phyloP scores from a whole-genome alignment of 768 basidiomycete species.

The Boletus eberwhitei region DNA sequence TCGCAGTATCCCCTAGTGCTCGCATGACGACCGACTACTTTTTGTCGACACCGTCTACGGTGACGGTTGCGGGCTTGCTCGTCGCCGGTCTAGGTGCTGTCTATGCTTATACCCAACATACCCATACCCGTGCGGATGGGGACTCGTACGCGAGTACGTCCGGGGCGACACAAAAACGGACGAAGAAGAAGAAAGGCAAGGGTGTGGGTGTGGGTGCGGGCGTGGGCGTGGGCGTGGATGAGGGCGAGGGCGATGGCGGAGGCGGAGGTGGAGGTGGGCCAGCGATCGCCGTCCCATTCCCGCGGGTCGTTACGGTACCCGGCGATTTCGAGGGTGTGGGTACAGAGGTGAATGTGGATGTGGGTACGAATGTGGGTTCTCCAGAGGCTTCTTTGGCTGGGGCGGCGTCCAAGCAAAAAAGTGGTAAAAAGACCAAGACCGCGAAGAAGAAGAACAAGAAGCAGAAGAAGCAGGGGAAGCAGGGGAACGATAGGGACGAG shows the following conservation, averaged over 20 bases:
- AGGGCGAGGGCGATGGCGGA: neutral
- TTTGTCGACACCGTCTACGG: constrained; percentile 36
- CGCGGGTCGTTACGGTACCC: constrained; percentile 1
- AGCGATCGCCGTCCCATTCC: neutral
- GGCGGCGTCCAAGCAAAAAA: constrained; percentile 30
- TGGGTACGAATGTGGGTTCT: neutral
- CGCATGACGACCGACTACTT: constrained; percentile 38
- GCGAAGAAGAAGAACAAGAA: constrained; percentile 43
- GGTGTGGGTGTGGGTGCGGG: neutral
- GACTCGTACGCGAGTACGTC: neutral
- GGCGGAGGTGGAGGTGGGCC: neutral
- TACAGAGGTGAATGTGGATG: neutral
- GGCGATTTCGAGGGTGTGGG: constrained; percentile 11
- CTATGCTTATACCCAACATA: constrained; percentile 16
- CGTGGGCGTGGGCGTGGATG: neutral
- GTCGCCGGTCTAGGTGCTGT: constrained; percentile 18
- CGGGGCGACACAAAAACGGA: neutral
- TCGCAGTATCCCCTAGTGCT: no score
- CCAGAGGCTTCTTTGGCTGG: neutral
- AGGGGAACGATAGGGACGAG: neutral
- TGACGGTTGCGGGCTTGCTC: constrained; percentile 31
- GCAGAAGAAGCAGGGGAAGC: constrained; percentile 4
- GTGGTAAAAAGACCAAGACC: constrained; percentile 35
- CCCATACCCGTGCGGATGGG: neutral
- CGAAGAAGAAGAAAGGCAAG: neutral